Conservation (phyloP, 2,329 filamentous ascomycete species). For the Exophiala sideris region DNA sequence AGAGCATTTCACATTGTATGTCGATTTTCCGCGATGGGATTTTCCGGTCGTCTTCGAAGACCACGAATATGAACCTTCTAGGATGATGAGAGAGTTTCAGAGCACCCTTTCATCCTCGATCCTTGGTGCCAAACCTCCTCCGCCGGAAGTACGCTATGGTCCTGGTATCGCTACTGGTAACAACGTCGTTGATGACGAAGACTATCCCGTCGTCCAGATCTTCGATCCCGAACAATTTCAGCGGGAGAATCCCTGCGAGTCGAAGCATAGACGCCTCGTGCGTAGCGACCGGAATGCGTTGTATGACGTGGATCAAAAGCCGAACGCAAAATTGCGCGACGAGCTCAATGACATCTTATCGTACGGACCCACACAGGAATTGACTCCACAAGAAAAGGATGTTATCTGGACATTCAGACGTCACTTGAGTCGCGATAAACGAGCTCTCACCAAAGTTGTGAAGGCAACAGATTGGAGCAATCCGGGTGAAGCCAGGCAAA, state of each 20-base stretch:
- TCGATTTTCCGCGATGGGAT: slow-evolving; percentile 92
- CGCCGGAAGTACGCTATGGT: slow-evolving; percentile 84
- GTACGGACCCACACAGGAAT: slow-evolving; percentile 84
- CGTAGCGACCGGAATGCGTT: slow-evolving; percentile 91
- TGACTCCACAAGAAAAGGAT: slow-evolving; percentile 90
- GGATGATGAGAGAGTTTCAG: slow-evolving; percentile 71
- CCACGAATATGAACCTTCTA: slow-evolving; percentile 82
- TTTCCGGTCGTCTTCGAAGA: slow-evolving; percentile 95
- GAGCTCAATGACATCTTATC: slow-evolving; percentile 87
- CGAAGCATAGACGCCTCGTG: slow-evolving; percentile 87
- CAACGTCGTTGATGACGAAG: slow-evolving; percentile 45
- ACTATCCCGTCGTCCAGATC: slow-evolving; percentile 68
- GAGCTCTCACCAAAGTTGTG: slow-evolving; percentile 91
- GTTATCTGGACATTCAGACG: slow-evolving; percentile 97
- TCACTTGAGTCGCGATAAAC: slow-evolving; percentile 87
- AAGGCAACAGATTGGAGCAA: slow-evolving; percentile 97
- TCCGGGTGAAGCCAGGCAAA: slow-evolving; percentile 77
- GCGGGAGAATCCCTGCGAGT: slow-evolving; percentile 88
- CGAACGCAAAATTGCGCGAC: slow-evolving; percentile 91
- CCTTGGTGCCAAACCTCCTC: slow-evolving; percentile 65
- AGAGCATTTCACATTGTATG: slow-evolving; percentile 74
- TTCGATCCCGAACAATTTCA: slow-evolving; percentile 92
- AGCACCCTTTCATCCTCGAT: slow-evolving; percentile 63
- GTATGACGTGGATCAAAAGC: slow-evolving; percentile 89
- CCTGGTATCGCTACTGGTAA: slow-evolving; percentile 76